Evolutionary conservation across 2,329 filamentous ascomycete genomes (phyloP), one percentile per base, ranked within the genome.

Genomic region (Colletotrichum sp.): DNA sequence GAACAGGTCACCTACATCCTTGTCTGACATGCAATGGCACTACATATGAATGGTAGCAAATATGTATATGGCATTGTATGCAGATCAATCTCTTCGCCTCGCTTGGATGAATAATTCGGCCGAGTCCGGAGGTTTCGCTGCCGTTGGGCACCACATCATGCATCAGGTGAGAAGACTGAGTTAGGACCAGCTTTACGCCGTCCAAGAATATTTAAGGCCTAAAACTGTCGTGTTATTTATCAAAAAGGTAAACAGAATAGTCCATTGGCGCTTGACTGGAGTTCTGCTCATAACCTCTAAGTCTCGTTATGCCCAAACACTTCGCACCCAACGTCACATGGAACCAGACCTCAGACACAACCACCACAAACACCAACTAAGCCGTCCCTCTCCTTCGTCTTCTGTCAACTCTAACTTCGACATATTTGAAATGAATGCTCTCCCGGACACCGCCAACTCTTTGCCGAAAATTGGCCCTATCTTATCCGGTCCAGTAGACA

Each of bases 111-210:
- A 49, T 7, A 2, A 2, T 49, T 3, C 44, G n/a, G 44, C 6
- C 2, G 1, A 49, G 10, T 21, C n/a, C 2, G 4, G 39, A n/a
- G 18, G 6, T 21, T 12, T 13, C 10, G n/a, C 10, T 49, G 18
- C n/a, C 0, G 9, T 13, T 21, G 6, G 10, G n/a, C 10, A 21
- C 10, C 44, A 2, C 6, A 1, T 7, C 10, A 21, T 0, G 5
- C 44, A 21, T 49, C 44, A 18, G 1, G 3, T 13, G 44, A 21
- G 39, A 44, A 44, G 39, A 44, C 18, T 44, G 39, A n/a, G 18
- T 3, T 1, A 16, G 8, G 8, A 28, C 6, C 26, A n/a, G n/a
- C n/a, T n/a, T n/a, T n/a, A n/a, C n/a, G n/a, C n/a, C n/a, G n/a
- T n/a, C n/a, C n/a, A n/a, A n/a, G n/a, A n/a, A n/a, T n/a, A n/a